Conservation (phyloP, 371 early-diverging fungal species). For the Circinella minor region DNA sequence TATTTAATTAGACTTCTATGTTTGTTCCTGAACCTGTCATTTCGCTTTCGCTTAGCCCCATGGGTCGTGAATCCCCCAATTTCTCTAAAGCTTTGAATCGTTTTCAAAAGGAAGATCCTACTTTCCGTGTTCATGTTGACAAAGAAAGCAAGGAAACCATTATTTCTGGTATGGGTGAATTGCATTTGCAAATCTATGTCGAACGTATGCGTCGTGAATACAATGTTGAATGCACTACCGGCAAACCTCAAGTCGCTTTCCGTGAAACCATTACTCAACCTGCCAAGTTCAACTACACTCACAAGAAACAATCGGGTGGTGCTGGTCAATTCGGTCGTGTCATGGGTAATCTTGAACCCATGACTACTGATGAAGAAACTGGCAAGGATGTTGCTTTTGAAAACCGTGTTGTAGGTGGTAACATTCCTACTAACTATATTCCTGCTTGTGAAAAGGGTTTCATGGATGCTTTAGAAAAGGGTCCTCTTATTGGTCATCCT, state of each 20-base stretch:
- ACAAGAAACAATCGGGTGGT: conserved; percentile 99
- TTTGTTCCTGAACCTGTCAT: conserved; percentile 98
- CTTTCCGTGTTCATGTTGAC: conserved; percentile 96
- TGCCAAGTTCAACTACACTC: conserved; percentile 93
- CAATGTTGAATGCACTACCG: conserved; percentile 90
- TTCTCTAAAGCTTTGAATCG: conserved; percentile 94
- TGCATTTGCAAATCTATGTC: conserved; percentile 93
- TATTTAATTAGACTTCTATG: conserved; percentile 78
- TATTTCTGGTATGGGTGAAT: conserved; percentile 93
- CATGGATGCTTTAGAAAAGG: conserved; percentile 90
- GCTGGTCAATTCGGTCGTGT: conserved; percentile 97
- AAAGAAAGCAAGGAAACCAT: conserved; percentile 93
- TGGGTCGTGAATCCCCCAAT: conserved; percentile 89
- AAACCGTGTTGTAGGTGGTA: conserved; percentile 91
- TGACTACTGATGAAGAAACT: conserved; percentile 59
- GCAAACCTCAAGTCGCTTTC: conserved; percentile 97
- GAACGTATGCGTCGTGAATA: conserved; percentile 98
- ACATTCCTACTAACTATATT: conserved; percentile 93
- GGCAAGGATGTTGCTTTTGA: conserved; percentile 62
- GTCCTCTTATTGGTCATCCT: conserved; percentile 91
- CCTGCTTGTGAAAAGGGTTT: conserved; percentile 98
- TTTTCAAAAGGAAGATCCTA: conserved; percentile 98
- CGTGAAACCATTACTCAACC: conserved; percentile 87
- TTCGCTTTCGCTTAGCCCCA: conserved; percentile 89
- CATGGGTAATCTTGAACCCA: conserved; percentile 91